Conservation (phyloP, 768 basidiomycete species). For the Phylloporus sp. region DNA sequence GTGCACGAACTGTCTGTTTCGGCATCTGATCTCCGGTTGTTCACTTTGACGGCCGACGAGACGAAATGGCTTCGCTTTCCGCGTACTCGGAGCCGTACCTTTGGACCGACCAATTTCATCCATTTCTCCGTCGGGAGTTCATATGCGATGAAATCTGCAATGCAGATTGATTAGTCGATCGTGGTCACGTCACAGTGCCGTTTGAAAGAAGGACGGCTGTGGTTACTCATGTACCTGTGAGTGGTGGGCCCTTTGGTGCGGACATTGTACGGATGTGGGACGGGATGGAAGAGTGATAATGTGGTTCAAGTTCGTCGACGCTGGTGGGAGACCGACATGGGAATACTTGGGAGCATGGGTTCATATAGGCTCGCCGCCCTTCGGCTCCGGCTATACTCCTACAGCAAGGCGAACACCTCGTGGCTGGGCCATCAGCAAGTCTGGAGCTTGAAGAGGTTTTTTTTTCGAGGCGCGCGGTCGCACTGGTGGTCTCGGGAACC, state of each 20-base stretch:
- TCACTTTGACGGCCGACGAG: conserved; percentile 5
- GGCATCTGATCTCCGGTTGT: neutral
- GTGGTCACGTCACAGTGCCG: neutral
- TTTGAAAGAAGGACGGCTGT: neutral
- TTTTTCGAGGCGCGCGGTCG: neutral
- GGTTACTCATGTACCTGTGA: conserved; percentile 3
- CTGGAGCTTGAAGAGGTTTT: neutral
- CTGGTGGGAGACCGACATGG: neutral
- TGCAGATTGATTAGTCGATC: neutral
- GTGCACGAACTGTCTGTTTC: neutral
- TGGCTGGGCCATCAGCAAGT: neutral
- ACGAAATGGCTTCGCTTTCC: conserved; percentile 1
- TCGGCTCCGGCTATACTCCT: neutral
- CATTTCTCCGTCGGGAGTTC: conserved; percentile 10
- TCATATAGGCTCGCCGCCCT: neutral
- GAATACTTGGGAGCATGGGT: neutral
- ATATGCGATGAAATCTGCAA: conserved; percentile 9
- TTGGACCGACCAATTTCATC: conserved; percentile 5
- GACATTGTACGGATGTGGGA: neutral
- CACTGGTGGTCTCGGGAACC: neutral
- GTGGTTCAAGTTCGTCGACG: neutral
- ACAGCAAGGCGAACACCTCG: neutral
- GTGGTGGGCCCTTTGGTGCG: neutral
- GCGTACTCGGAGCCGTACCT: conserved; percentile 1
- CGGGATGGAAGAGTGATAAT: neutral